Base-by-base conservation (phyloP, 2,329 filamentous ascomycete genomes). In the Penicillium sclerotigenum region DNA sequence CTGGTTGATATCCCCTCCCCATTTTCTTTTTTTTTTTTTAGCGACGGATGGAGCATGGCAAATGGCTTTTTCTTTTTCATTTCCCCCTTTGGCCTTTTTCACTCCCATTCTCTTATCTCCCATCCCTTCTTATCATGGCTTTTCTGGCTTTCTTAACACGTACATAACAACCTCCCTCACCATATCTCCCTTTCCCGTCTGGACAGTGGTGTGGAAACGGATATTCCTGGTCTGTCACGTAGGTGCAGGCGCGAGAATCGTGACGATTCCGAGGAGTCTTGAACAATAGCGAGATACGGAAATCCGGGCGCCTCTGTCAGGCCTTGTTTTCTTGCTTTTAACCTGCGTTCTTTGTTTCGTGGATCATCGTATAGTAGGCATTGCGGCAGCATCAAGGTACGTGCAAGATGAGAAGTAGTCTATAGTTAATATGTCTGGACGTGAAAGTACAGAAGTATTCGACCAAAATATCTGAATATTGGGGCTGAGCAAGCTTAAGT, bases 1-100 rank as follows among this genome's bases (percentile, higher is more conserved):
- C 33, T 45, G 41, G 48, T 61, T 58, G 47, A 55, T 47, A 54
- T 52, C 47, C 59, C 55, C 45, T 54, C 59, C 54, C 47, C 42
- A 57, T 47, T 48, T 57, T 54, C 52, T 61, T 63, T 64, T 47
- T 48, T 57, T 54, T 50, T 61, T 63, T 64, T 63, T 65, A 63
- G 62, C 59, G 64, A 63, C 58, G 59, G 60, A 62, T 64, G 64
- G 62, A 65, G 64, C 64, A 66, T 66, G 63, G 61, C 62, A 59
- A 62, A 54, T 60, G 54, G 59, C 60, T 65, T 60, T 61, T 60
- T 65, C 60, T 58, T 57, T 60, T 60, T 54, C 42, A 45, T 59
- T 56, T 51, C 36, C 47, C 55, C 48, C 54, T 51, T 57, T 58
- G 33, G 41, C 52, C 47, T 45, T 45, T 45, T 34, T 46, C 47